Conservation (phyloP, 108 stramenopile species). For the Ochromonas danica region DNA sequence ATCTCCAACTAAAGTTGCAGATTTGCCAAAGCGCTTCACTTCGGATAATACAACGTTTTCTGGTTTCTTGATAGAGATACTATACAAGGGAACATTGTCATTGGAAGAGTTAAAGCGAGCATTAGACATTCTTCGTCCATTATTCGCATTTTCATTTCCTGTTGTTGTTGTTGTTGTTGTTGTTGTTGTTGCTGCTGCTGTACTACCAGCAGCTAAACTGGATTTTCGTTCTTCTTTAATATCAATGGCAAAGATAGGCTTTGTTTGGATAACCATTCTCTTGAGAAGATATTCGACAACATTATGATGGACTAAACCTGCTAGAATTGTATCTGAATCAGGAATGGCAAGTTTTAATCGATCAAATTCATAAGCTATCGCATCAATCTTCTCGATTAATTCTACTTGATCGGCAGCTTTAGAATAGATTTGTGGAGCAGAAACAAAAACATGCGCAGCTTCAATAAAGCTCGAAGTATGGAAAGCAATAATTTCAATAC, state of each 20-base stretch:
- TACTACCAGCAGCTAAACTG: too few species aligned
- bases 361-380: neutral
- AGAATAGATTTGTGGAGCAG: neutral
- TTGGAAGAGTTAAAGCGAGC: neutral
- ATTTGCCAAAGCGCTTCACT: slow-evolving; percentile 3
- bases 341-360: neutral
- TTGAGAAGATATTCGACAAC: neutral
- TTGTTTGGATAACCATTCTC: neutral
- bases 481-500: neutral
- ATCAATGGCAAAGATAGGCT: slow-evolving; percentile 4
- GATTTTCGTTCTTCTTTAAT: neutral
- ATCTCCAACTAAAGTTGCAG: neutral
- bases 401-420: neutral
- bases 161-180: too few species aligned
- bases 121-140: neutral
- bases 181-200: too few species aligned
- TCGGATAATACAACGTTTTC: neutral
- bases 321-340: neutral
- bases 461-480: neutral
- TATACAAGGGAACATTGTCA: neutral
- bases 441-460: neutral
- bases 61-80: neutral
- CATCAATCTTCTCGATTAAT: neutral
- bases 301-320: neutral
- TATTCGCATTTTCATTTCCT: neutral